Conservation (phyloP, 768 basidiomycete genomes). For the Suillus discolor region DNA sequence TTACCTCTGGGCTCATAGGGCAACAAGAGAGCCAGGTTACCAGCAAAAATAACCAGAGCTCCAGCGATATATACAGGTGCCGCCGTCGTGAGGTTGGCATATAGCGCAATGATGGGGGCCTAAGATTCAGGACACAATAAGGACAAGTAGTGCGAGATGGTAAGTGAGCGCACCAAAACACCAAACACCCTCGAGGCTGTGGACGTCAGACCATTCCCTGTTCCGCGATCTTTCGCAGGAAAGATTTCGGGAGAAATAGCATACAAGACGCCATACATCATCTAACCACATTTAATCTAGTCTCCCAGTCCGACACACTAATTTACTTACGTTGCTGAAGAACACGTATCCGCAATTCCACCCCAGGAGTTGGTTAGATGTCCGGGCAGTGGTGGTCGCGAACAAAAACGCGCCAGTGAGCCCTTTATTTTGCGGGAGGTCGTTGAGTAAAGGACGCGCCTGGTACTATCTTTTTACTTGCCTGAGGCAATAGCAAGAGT, state of each 20-base stretch:
- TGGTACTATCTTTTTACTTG: slow-evolving; percentile 37
- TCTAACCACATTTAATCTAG: slow-evolving; percentile 32
- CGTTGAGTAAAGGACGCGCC: slow-evolving; percentile 42
- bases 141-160: neutral
- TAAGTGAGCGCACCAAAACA: slow-evolving; percentile 52
- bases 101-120: slow-evolving; percentile 75
- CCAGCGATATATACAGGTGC: slow-evolving; percentile 77
- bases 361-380: slow-evolving; percentile 66
- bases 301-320: neutral
- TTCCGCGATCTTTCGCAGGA: slow-evolving; percentile 72
- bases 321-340: slow-evolving; percentile 51
- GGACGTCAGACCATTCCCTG: slow-evolving; percentile 66
- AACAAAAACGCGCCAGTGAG: slow-evolving; percentile 78
- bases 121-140: slow-evolving; percentile 22
- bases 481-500: slow-evolving; percentile 66
- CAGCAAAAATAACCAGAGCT: slow-evolving; percentile 61
- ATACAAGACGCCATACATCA: slow-evolving; percentile 79
- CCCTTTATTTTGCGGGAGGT: slow-evolving; percentile 51
- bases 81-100: slow-evolving; percentile 62
- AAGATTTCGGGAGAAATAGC: slow-evolving; percentile 72
- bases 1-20: slow-evolving; percentile 80
- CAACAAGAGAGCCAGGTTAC: slow-evolving; percentile 58
- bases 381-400: slow-evolving; percentile 72
- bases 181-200: slow-evolving; percentile 68
- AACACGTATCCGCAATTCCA: slow-evolving; percentile 84